Base-by-base conservation (phyloP, 352 stramenopile species). In the Globisporangium alternatum region DNA sequence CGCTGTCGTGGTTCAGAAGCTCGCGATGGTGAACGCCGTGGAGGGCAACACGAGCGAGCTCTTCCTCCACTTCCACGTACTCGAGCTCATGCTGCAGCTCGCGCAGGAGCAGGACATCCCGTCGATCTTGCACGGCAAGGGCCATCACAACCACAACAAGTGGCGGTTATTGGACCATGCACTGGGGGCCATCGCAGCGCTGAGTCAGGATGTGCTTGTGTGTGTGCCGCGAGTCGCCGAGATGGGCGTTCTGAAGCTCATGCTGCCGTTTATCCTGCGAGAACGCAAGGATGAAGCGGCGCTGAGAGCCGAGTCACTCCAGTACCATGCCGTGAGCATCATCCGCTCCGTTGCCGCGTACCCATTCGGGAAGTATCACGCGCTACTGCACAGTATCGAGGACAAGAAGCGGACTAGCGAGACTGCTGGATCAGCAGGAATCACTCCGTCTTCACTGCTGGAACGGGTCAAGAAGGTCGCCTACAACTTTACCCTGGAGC, bases 11-110 rank as follows among this genome's bases (percentile, higher is more conserved):
- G 70, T 91, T 43, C 70, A 71, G 5, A 70, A 66, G 6, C 62
- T 91, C 5, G 77, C 83, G 1, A 81, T 83, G 70, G 68, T 73
- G n/a, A 86, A 84, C 56, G 62, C 74, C 2, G 62, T 76, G 5
- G 83, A 91, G 58, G 83, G 83, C 21, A 89, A 85, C 58, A 84
- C 78, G 19, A 86, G 77, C 45, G 83, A 91, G 56, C 64, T 90
- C 56, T 91, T 91, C 65, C 39, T 90, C 3, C 76, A 89, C 57
- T 91, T 88, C 28, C 66, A 74, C 44, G 83, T 89, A 2, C 57
- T 90, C 8, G 82, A 89, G 13, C 37, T 84, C 21, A 70, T 91
- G 19, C 33, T 66, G 37, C 62, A 75, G 19, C 45, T 83, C 9
- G 45, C 77, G 1, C 43, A 73, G 5, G 64, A 49, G 6, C 58